A percentile compares a stretch with the other conserved stretches of the same genome.
These are phyloP conservation scores for Chiua sp. DNA, from an alignment of 1,284 basidiomycete genomes.

Conservation along the genomic window DNA sequence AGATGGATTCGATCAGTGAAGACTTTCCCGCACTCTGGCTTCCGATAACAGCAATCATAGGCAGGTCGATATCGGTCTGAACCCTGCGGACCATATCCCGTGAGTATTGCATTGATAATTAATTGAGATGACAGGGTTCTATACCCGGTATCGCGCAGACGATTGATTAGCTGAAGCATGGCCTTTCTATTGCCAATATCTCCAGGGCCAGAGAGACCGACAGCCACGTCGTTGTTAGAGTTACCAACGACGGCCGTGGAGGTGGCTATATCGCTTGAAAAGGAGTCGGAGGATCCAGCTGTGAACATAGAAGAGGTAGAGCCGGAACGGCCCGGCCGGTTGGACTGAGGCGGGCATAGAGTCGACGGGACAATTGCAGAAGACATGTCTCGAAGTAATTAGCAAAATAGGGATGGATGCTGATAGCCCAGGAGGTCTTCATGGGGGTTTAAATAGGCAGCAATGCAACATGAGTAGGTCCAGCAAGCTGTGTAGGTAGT, in stretches of 20 bases:
- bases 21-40: conserved; percentile 76
- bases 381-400: no score
- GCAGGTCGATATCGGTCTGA: conserved; percentile 69
- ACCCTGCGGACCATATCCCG: conserved; percentile 44
- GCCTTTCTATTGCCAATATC: conserved; percentile 42
- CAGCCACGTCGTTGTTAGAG: conserved; percentile 16
- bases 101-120: background rate
- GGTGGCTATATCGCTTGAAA: background rate
- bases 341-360: no score
- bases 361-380: no score
- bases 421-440: no score
- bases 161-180: conserved; percentile 59
- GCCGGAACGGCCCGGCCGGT: background rate
- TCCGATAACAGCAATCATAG: conserved; percentile 71
- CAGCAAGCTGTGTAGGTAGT: no score
- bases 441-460: no score
- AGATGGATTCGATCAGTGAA: conserved; percentile 76
- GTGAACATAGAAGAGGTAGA: conserved; percentile 4
- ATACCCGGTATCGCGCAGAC: conserved; percentile 60
- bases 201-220: conserved; percentile 52
- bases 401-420: no score
- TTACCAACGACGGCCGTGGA: background rate
- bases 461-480: no score
- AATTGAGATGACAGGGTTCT: conserved; percentile 1
- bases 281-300: conserved; percentile 1